phyloP scores from a whole-genome alignment of 2,329 filamentous ascomycete genomes.

The Diaporthe sp. region DNA sequence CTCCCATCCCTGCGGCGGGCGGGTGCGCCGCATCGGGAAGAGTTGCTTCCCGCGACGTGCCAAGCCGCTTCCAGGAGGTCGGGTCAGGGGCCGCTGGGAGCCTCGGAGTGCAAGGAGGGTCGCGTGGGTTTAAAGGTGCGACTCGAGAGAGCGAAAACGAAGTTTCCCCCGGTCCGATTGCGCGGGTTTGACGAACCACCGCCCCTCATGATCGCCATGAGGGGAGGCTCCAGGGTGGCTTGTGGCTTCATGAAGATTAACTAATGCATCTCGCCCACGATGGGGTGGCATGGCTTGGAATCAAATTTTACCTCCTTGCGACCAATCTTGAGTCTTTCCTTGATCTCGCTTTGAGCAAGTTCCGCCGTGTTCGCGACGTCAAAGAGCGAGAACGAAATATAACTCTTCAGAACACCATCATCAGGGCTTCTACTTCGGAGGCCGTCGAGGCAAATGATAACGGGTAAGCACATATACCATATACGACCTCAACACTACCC shows the following conservation, averaged over 20 bases:
- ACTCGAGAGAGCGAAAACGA: constrained; percentile 32
- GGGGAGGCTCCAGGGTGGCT: background rate
- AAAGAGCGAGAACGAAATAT: constrained; percentile 14
- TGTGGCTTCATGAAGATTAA: background rate
- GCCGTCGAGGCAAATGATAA: background rate
- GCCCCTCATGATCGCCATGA: constrained; percentile 15
- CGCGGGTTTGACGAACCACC: constrained; percentile 1
- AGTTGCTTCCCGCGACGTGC: constrained; percentile 23
- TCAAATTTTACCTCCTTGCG: background rate
- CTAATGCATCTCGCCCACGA: constrained; percentile 8
- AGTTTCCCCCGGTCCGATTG: background rate
- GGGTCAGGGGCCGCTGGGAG: constrained; percentile 5
- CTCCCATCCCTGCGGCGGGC: constrained; percentile 23
- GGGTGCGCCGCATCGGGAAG: constrained; percentile 15
- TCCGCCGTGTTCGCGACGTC: background rate
- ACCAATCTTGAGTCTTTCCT: background rate
- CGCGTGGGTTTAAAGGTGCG: constrained; percentile 10
- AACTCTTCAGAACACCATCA: background rate
- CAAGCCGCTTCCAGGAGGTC: constrained; percentile 9
- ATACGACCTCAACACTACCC: background rate
- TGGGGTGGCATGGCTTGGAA: constrained; percentile 16
- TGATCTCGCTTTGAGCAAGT: background rate
- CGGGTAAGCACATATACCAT: background rate
- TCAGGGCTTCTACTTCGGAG: background rate
- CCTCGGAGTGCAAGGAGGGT: constrained; percentile 3